A percentile compares a stretch with the other conserved stretches of the same genome.
phyloP scores from a whole-genome alignment of 257 asterid species.

The Anisodus acutangulus region DNA sequence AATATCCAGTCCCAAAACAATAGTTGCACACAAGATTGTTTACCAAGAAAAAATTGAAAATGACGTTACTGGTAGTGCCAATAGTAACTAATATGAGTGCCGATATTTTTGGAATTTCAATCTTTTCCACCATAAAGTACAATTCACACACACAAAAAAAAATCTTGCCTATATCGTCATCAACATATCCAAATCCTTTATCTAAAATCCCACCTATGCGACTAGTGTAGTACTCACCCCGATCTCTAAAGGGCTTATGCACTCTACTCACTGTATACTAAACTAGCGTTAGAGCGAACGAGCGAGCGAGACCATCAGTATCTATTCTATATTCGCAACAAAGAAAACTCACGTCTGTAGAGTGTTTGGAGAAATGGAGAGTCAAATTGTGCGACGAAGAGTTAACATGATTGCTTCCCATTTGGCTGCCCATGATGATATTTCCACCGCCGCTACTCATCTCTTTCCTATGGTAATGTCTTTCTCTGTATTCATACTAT shows the following conservation, averaged over 20 bases:
- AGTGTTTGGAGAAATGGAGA: slow-evolving; percentile 56
- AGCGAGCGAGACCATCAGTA: too few relatives aligned
- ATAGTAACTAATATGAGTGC: neutral
- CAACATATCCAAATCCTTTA: neutral
- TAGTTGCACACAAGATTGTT: too few relatives aligned
- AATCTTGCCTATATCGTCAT: neutral
- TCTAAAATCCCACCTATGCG: neutral
- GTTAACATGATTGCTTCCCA: slow-evolving; percentile 61
- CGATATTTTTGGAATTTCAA: slow-evolving; percentile 26
- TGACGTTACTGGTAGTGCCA: neutral
- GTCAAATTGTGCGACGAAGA: slow-evolving; percentile 60
- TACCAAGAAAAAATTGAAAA: neutral
- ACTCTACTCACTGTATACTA: too few relatives aligned
- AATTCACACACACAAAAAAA: neutral
- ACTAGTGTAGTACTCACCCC: too few relatives aligned
- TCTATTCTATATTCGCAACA: neutral
- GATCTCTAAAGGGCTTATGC: too few relatives aligned
- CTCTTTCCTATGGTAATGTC: slow-evolving; percentile 70
- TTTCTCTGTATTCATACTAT: neutral
- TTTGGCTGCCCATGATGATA: slow-evolving; percentile 59
- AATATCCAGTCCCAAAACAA: neutral
- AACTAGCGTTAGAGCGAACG: too few relatives aligned
- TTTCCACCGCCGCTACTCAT: slow-evolving; percentile 71
- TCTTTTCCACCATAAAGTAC: slow-evolving; percentile 19
- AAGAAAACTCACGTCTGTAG: neutral